A percentile compares a stretch with the other conserved stretches of the same genome.
Evolutionary conservation across 495 filamentous ascomycete genomes (phyloP).

Genomic region (Aspergillus cristatus): DNA sequence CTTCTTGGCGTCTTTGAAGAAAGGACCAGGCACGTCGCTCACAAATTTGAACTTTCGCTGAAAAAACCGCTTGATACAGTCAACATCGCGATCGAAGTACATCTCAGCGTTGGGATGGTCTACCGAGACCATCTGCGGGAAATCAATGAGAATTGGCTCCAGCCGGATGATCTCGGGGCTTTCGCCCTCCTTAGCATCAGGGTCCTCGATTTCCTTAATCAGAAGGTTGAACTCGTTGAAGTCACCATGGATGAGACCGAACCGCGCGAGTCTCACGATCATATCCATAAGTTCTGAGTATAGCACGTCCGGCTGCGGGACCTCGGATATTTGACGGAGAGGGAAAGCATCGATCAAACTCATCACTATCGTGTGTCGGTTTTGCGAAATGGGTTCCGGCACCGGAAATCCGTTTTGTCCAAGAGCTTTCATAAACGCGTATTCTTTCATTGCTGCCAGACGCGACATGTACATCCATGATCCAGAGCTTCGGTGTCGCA

Average conservation of each 20-base stretch:
- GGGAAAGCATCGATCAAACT: slow-evolving; percentile 80
- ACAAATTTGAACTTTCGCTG: slow-evolving; percentile 79
- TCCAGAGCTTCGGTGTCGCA: slow-evolving; percentile 64
- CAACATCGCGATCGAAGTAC: slow-evolving; percentile 92
- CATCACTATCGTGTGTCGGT: slow-evolving; percentile 94
- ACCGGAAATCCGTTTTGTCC: slow-evolving; percentile 77
- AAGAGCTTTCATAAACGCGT: slow-evolving; percentile 82
- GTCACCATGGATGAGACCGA: slow-evolving; percentile 93
- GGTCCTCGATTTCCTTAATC: slow-evolving; percentile 58
- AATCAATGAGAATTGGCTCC: slow-evolving; percentile 81
- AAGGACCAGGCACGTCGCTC: slow-evolving; percentile 72
- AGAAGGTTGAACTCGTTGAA: slow-evolving; percentile 99
- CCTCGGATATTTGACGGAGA: slow-evolving; percentile 69
- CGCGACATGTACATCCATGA: slow-evolving; percentile 98
- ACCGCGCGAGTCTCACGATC: slow-evolving; percentile 72
- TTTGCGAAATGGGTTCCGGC: slow-evolving; percentile 76
- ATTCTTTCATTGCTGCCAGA: slow-evolving; percentile 87
- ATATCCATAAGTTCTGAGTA: slow-evolving; percentile 86
- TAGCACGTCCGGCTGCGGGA: slow-evolving; percentile 67
- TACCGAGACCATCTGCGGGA: slow-evolving; percentile 96
- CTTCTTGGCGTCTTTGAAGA: slow-evolving; percentile 74
- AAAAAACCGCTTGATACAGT: slow-evolving; percentile 92
- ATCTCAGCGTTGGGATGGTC: slow-evolving; percentile 86
- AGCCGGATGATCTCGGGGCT: slow-evolving; percentile 17
- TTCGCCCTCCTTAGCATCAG: slow-evolving; percentile 24